Evolutionary conservation across 208 protist species (phyloP), one percentile per base, ranked within the genome.

Genomic region (Acanthamoeba sp.): DNA sequence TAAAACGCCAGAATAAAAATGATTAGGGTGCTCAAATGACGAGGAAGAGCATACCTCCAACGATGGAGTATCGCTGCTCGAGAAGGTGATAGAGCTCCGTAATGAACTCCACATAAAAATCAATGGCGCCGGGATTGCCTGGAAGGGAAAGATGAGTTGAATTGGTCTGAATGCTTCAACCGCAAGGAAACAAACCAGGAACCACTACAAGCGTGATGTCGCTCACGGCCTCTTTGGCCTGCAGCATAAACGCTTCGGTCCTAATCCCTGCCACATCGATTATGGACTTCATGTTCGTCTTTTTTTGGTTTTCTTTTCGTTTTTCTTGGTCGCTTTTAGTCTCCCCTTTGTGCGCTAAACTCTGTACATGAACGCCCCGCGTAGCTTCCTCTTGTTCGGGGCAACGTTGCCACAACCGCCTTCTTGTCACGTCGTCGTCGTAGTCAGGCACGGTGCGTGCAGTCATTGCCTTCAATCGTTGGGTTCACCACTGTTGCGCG

Each of bases 101-200:
- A n/a, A 90, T 69, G 36, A 90, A 90, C 52, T 90, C 82, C 16
- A 90, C 82, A 45, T 90, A 90, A 27, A 90, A 90, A 9, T 90
- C 82, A 29, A 90, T 90, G 3, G 55, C 82, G 9, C 82, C 82
- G 14, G 82, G 82, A 66, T 90, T 90, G n/a, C 82, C 82, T 90
- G 73, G n/a, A n/a, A n/a, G n/a, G n/a, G n/a, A n/a, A n/a, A n/a
- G n/a, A n/a, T n/a, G n/a, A n/a, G n/a, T n/a, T n/a, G n/a, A 62
- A 12, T 73, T 32, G 64, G 9, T 73, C 16, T 73, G 64, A 62
- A 27, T 62, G 55, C n/a, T n/a, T n/a, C n/a, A n/a, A 62, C 16
- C 55, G 29, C n/a, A 69, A 20, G 62, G 12, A 6, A 50, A 1
- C 45, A 14, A 50, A 84, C 73, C 73, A 18, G 73, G 73, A 52